phyloP scores from a whole-genome alignment of 1,139 yeast genomes.

The Scheffersomyces parashehatae region DNA sequence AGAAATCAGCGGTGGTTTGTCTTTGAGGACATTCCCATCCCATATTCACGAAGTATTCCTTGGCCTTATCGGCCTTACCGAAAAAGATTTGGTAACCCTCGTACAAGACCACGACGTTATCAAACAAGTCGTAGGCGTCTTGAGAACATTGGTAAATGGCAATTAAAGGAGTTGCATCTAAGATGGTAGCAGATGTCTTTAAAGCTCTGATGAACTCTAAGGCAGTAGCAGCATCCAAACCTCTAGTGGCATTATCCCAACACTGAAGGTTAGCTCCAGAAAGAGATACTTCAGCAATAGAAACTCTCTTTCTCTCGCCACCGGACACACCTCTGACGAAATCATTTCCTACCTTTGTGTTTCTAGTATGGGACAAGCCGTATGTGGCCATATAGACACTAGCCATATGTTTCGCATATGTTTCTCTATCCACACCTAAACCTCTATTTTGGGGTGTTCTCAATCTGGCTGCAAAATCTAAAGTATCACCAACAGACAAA shows the following conservation, averaged over 20 bases:
- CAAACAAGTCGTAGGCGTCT: slow-evolving; percentile 28
- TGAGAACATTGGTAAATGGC: slow-evolving; percentile 26
- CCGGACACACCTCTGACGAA: slow-evolving; percentile 26
- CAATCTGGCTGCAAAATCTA: slow-evolving; percentile 27
- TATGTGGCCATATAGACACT: slow-evolving; percentile 22
- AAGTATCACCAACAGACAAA: slow-evolving; percentile 27
- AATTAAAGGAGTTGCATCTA: no score
- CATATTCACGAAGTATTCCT: slow-evolving; percentile 21
- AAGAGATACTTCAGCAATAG: slow-evolving; percentile 23
- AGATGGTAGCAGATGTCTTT: slow-evolving; percentile 12
- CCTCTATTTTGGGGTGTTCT: slow-evolving; percentile 30
- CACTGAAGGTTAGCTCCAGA: slow-evolving; percentile 22
- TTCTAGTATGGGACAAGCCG: slow-evolving; percentile 20
- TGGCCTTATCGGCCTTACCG: slow-evolving; percentile 22
- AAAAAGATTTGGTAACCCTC: slow-evolving; percentile 28
- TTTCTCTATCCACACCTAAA: slow-evolving; percentile 24
- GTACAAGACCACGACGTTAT: slow-evolving; percentile 25
- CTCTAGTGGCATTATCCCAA: slow-evolving; percentile 28
- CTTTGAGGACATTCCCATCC: slow-evolving; percentile 49
- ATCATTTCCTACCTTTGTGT: slow-evolving; percentile 26
- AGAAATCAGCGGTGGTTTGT: slow-evolving; percentile 59
- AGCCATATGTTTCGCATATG: slow-evolving; percentile 22
- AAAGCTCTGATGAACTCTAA: slow-evolving; percentile 28
- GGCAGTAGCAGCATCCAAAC: slow-evolving; percentile 27
- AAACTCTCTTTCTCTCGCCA: slow-evolving; percentile 26